These are phyloP conservation scores for Suillus placidus DNA, from an alignment of 768 basidiomycete genomes.

Conservation along the genomic window DNA sequence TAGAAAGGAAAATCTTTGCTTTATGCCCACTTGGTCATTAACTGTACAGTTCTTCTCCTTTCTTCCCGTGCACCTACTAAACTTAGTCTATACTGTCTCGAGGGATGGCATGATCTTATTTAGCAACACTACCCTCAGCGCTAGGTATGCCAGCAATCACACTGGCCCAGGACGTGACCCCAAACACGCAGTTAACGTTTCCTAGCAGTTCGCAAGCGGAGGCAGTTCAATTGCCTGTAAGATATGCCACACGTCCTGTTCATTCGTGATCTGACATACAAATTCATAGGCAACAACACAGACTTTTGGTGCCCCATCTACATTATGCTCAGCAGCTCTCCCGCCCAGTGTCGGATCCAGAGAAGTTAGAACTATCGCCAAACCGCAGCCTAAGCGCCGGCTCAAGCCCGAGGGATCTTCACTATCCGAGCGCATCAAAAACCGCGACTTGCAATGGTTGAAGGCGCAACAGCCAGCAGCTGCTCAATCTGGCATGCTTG, in stretches of 20 bases:
- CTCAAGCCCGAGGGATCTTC: slow-evolving; percentile 18
- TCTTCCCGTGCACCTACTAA: neutral
- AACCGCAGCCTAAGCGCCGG: slow-evolving; percentile 30
- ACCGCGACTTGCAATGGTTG: slow-evolving; percentile 37
- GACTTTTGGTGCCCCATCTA: neutral
- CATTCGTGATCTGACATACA: neutral
- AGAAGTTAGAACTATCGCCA: slow-evolving; percentile 4
- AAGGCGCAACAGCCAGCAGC: slow-evolving; percentile 16
- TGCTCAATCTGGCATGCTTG: neutral
- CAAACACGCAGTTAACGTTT: neutral
- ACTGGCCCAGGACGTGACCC: neutral
- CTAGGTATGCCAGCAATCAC: neutral
- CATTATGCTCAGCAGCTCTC: neutral
- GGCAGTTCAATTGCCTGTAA: neutral
- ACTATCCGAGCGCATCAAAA: slow-evolving; percentile 26
- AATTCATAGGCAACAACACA: neutral
- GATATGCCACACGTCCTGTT: neutral
- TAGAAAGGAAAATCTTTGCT: neutral
- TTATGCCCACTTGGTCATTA: neutral
- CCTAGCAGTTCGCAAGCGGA: neutral
- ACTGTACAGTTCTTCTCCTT: neutral
- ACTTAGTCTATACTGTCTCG: neutral
- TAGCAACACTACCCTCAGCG: neutral
- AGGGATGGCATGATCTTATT: neutral
- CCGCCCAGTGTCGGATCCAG: neutral